Evolutionary conservation across 1,284 basidiomycete genomes (phyloP), one percentile per base, ranked within the genome.

Genomic region (Malassezia equina): DNA sequence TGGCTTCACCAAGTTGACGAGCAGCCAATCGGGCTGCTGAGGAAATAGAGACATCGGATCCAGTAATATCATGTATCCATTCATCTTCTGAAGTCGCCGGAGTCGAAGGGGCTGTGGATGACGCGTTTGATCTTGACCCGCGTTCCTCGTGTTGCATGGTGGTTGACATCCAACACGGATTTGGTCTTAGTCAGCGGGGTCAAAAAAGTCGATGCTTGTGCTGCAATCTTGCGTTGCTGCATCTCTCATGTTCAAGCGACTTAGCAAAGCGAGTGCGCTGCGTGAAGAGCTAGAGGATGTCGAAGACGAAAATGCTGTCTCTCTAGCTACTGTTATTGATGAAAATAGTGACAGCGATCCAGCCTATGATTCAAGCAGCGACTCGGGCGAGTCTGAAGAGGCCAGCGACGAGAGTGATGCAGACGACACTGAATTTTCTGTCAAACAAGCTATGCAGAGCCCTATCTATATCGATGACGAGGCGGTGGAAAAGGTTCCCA

Each of bases 391-490:
- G 19, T 46, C 32, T 8, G 27, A 31, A 6, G 32, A 33, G 2
- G 12, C n/a, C n/a, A 47, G 44, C 7, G 29, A 42, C 9, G 55
- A 47, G n/a, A 54, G 50, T 36, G 49, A 47, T 7, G 50, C 34
- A 11, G 50, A 58, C 24, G 47, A 49, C 11, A 51, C 43, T 12
- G 41, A 52, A 1, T 33, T 49, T 12, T 48, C 50, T 15, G 56
- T 52, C 8, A 24, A 9, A 11, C 28, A 53, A 8, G 56, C 55
- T 7, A 34, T 57, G 6, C 5, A 51, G 24, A 36, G 27, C 15
- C 55, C 55, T 13, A 51, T 57, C 12, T 52, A 52, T 19, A 27
- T 52, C 19, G 55, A 57, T 23, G 32, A 44, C n/a, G 55, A 57
- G 28, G 27, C 33, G 1, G 6, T 7, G 3, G n/a, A 4, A 0